Evolutionary conservation across 2,329 filamentous ascomycete genomes (phyloP), one percentile per base, ranked within the genome.

Genomic region (Sclerotinia borealis): DNA sequence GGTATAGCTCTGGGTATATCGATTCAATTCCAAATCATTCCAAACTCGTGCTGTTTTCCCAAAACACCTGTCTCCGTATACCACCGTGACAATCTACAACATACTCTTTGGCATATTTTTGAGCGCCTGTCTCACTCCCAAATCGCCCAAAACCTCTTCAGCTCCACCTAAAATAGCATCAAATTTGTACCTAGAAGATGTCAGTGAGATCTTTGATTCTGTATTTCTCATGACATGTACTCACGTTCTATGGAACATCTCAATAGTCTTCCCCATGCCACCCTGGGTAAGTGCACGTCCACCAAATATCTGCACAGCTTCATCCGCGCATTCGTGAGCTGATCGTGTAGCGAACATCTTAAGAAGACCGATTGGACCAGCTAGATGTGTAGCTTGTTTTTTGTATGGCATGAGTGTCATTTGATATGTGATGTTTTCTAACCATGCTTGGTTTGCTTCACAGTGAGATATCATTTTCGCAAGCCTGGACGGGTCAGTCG

Each of bases 331-430:
- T 72, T 95, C 91, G 74, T 93, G 90, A 1, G 91, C 89, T 47
- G 86, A 85, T 37, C 90, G 84, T 6, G 92, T 96, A 52, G 82
- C 79, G 76, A 86, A 89, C 76, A 89, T 90, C 79, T 96, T 96
- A 64, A 96, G 83, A 27, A 96, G 81, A 10, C 87, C 91, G 67
- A 96, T 92, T 34, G 91, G 91, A 0, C 92, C 92, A 60, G 88
- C 89, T 1, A 96, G 83, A 70, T 89, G 82, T 72, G 85, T 85
- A 29, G 88, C 81, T 75, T 96, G 91, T 74, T 93, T 78, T 61
- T 83, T 81, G 76, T 96, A 95, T 39, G 84, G 83, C 89, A 96
- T 91, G 75, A 91, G 81, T 79, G 84, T 89, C 91, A 96, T 96
- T 74, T 96, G 91, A 79, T 92, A 91, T 25, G 91, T 92, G 72